Evolutionary conservation across 2,329 filamentous ascomycete genomes (phyloP), one percentile per base, ranked within the genome.

Genomic region (Pestalotiopsis sp.): DNA sequence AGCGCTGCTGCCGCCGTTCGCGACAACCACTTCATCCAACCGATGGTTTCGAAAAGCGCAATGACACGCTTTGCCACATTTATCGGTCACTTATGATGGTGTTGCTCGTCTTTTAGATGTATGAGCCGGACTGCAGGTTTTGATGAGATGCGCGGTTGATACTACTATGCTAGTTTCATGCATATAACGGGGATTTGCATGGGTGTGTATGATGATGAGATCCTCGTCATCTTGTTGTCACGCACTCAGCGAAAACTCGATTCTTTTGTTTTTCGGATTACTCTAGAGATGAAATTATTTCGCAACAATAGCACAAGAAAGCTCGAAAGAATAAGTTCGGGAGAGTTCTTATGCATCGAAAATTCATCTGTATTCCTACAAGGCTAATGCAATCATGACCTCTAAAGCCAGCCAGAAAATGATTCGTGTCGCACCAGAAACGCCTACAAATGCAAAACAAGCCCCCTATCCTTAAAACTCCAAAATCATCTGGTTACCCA

Each of bases 1-100:
- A 68, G 70, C 74, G 73, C 72, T 68, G 73, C 72, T 68, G 69
- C 70, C 66, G 69, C 66, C 68, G 69, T 67, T 66, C 72, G 74
- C 60, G 67, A 60, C 71, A 76, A 69, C 69, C 58, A 67, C 70
- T 64, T 68, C 76, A 78, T 78, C 68, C 71, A 72, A 71, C 41
- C 68, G 41, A 31, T 9, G 64, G 38, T 25, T 55, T 62, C 9
- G 49, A 68, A 65, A 64, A 69, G 66, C 59, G 69, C 68, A 70
- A 67, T 27, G 17, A 67, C 62, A 62, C 70, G 70, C 69, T 71
- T 70, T 72, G 72, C 69, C 70, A 73, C 75, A 36, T 70, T 66
- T 41, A 36, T 23, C 69, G 52, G 67, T 49, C 23, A 14, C 4
- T 27, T n/a, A 36, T 31, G 45, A 63, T 41, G 13, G n/a, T 23